Evolutionary conservation across 2,329 filamentous ascomycete species (phyloP).

Genomic region (Didymella pomorum): DNA sequence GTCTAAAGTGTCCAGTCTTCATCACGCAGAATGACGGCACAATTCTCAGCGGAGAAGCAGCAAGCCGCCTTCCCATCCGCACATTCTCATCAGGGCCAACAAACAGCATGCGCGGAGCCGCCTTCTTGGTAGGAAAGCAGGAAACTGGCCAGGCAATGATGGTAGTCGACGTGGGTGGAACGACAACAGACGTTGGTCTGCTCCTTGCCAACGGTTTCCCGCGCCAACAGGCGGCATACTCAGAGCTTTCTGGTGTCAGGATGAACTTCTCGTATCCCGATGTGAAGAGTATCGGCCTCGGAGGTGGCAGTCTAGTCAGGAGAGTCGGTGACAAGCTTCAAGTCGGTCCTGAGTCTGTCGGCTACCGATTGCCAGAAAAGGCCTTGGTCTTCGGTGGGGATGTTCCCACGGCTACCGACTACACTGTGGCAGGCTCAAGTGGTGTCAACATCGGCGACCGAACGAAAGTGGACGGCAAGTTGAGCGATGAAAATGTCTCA

Average conservation of each 20-base stretch:
- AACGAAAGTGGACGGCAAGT: slow-evolving; percentile 45
- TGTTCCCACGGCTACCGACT: slow-evolving; percentile 67
- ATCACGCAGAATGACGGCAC: slow-evolving; percentile 64
- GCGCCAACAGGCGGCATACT: slow-evolving; percentile 68
- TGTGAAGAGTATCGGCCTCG: slow-evolving; percentile 66
- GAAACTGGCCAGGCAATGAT: slow-evolving; percentile 59
- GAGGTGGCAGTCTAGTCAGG: slow-evolving; percentile 65
- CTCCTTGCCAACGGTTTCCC: slow-evolving; percentile 70
- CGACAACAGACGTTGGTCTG: slow-evolving; percentile 70
- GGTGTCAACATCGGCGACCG: slow-evolving; percentile 56
- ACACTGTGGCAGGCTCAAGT: slow-evolving; percentile 51
- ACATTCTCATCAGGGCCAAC: slow-evolving; percentile 63
- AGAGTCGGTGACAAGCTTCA: slow-evolving; percentile 51
- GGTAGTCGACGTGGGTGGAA: slow-evolving; percentile 73
- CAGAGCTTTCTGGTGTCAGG: slow-evolving; percentile 67
- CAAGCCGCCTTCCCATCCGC: slow-evolving; percentile 58
- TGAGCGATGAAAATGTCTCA: slow-evolving; percentile 48
- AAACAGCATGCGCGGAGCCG: slow-evolving; percentile 62
- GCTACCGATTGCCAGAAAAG: slow-evolving; percentile 63
- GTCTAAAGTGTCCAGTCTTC: slow-evolving; percentile 58
- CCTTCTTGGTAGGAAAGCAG: slow-evolving; percentile 49
- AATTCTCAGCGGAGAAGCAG: slow-evolving; percentile 56
- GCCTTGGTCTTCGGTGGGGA: slow-evolving; percentile 65
- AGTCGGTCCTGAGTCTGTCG: slow-evolving; percentile 70
- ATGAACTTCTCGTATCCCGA: slow-evolving; percentile 66